These are phyloP conservation scores for Aaosphaeria arxii DNA, from an alignment of 2,329 filamentous ascomycete genomes.

Conservation along the genomic window DNA sequence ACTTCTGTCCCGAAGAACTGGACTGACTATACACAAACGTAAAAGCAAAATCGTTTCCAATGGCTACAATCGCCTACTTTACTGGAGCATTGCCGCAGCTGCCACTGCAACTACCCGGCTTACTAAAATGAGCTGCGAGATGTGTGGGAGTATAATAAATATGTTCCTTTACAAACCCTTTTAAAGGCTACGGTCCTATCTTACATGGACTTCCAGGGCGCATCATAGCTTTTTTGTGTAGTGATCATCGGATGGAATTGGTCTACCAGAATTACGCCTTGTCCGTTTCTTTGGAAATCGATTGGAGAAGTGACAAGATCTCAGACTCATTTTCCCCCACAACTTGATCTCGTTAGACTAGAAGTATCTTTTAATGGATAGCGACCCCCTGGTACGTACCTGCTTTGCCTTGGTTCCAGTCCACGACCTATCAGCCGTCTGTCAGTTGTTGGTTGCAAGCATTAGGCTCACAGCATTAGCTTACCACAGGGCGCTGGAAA, in stretches of 20 bases:
- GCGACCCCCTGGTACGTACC: slow-evolving; percentile 40
- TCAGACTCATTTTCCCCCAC: slow-evolving; percentile 80
- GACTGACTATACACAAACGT: no score
- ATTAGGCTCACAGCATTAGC: slow-evolving; percentile 22
- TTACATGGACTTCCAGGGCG: not conserved
- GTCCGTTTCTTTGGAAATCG: slow-evolving; percentile 45
- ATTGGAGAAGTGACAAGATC: slow-evolving; percentile 76
- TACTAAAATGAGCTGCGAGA: no score
- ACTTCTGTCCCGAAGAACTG: no score
- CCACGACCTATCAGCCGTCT: slow-evolving; percentile 55
- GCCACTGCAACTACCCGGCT: no score
- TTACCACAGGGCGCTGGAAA: slow-evolving; percentile 75
- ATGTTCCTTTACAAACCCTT: no score
- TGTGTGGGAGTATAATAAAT: no score
- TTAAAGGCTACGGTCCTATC: not conserved
- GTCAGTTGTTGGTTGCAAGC: slow-evolving; percentile 4
- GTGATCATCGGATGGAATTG: no score
- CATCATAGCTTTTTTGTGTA: no score
- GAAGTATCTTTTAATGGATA: not conserved
- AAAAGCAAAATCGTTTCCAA: no score
- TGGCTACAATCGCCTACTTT: no score
- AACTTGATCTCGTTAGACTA: slow-evolving; percentile 38
- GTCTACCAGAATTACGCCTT: slow-evolving; percentile 10
- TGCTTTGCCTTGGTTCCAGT: slow-evolving; percentile 90
- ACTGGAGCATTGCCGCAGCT: no score